Evolutionary conservation across 2,329 filamentous ascomycete genomes (phyloP).

Genomic region (Talaromyces sp.): DNA sequence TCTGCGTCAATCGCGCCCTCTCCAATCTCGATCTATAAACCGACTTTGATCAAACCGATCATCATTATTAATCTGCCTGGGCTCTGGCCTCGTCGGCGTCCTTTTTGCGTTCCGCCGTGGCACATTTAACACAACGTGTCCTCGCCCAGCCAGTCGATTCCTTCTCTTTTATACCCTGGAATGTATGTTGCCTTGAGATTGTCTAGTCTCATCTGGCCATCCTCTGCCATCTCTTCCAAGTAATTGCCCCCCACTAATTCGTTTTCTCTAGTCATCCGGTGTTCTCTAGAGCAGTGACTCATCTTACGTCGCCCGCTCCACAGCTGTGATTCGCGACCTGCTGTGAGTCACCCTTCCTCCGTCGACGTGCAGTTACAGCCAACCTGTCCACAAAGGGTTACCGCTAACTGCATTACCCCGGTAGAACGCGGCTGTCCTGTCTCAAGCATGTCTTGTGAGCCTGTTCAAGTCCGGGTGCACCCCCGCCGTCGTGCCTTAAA

Average conservation of each 20-base stretch:
- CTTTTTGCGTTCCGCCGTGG: not conserved
- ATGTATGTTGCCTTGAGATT: not conserved
- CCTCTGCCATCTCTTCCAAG: not conserved
- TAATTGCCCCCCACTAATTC: not conserved
- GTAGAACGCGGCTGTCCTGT: constrained; percentile 13
- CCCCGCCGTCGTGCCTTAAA: constrained; percentile 32
- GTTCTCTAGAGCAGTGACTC: not conserved
- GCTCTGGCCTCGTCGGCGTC: not conserved
- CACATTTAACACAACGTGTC: not conserved
- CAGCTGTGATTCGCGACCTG: not conserved
- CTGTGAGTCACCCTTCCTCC: not conserved
- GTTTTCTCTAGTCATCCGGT: not conserved
- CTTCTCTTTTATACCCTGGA: not conserved
- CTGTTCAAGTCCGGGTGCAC: constrained; percentile 26
- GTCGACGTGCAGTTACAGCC: not conserved
- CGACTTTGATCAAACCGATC: not conserved
- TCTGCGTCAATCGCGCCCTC: not conserved
- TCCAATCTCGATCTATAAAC: not conserved
- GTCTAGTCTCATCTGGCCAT: no score
- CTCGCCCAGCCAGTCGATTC: not conserved
- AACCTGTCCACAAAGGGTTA: not conserved
- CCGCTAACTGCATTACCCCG: not conserved
- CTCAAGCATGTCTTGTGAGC: not conserved
- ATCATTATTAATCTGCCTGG: not conserved
- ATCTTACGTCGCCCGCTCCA: not conserved